phyloP scores from a whole-genome alignment of 1,284 basidiomycete species.

The Melampsora americana region DNA sequence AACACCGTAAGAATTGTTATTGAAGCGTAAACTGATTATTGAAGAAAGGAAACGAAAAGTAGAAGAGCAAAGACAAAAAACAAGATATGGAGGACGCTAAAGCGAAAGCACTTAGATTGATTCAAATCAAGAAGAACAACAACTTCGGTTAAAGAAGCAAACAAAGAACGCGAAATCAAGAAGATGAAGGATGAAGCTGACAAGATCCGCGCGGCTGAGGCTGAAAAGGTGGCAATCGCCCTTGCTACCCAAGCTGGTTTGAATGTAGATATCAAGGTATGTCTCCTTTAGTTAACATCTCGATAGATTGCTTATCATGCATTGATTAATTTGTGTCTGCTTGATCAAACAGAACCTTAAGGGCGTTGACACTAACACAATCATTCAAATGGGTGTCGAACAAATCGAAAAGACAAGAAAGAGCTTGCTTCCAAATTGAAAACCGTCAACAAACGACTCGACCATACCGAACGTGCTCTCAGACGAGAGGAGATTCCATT shows the following conservation, averaged over 20 bases:
- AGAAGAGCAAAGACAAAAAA: slow-evolving; percentile 35
- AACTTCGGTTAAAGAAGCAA: slow-evolving; percentile 60
- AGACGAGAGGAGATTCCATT: slow-evolving; percentile 89
- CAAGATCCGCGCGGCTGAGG: slow-evolving; percentile 71
- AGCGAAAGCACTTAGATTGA: slow-evolving; percentile 36
- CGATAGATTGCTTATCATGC: not conserved
- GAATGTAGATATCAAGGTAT: slow-evolving; percentile 76
- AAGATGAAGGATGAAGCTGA: slow-evolving; percentile 79
- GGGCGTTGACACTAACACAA: slow-evolving; percentile 77
- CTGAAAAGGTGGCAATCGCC: slow-evolving; percentile 81
- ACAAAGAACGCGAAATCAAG: slow-evolving; percentile 70
- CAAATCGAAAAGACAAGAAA: slow-evolving; percentile 96
- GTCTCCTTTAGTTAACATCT: slow-evolving; percentile 49
- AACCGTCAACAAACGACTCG: slow-evolving; percentile 81
- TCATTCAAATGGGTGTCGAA: slow-evolving; percentile 87
- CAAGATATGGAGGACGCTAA: slow-evolving; percentile 41
- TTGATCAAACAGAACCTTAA: slow-evolving; percentile 66
- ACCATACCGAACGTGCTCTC: slow-evolving; percentile 92
- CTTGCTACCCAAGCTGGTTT: slow-evolving; percentile 79
- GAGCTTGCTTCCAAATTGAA: slow-evolving; percentile 79
- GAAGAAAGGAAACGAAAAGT: slow-evolving; percentile 40
- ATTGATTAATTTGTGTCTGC: slow-evolving; percentile 25
- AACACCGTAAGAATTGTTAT: slow-evolving; percentile 34
- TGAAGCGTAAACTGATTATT: slow-evolving; percentile 35
- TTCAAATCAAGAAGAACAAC: slow-evolving; percentile 41